Conservation (phyloP, 1,139 yeast genomes). For the Blastobotrys arbuscula region DNA sequence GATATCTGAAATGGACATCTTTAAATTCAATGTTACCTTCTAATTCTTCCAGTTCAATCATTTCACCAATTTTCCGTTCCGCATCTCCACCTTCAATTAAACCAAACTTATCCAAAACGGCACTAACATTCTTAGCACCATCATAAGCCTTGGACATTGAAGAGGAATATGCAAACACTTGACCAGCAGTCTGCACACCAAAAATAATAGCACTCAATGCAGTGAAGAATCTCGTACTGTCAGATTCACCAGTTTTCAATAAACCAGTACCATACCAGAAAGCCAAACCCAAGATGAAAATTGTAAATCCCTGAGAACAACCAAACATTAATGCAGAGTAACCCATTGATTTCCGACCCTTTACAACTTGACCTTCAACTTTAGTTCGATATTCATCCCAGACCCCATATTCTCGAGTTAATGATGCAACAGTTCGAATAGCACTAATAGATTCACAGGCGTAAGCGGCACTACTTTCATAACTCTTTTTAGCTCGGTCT, state of each 20-base stretch:
- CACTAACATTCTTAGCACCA: constrained; percentile 77
- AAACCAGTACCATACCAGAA: constrained; percentile 38
- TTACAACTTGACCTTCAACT: constrained; percentile 30
- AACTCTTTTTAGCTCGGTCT: constrained; percentile 39
- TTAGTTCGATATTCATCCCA: constrained; percentile 26
- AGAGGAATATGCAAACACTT: constrained; percentile 84
- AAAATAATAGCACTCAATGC: constrained; percentile 54
- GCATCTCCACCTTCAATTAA: constrained; percentile 44
- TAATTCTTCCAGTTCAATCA: constrained; percentile 34
- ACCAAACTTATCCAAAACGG: constrained; percentile 62
- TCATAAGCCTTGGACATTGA: constrained; percentile 45
- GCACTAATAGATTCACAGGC: constrained; percentile 36
- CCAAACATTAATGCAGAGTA: constrained; percentile 33
- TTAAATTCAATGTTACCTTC: constrained; percentile 58
- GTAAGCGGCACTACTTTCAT: constrained; percentile 35
- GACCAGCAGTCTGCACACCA: constrained; percentile 80
- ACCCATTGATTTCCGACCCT: constrained; percentile 27
- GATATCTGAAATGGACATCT: constrained; percentile 69
- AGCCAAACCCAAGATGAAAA: constrained; percentile 36
- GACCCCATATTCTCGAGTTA: constrained; percentile 36
- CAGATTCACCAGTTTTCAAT: constrained; percentile 26
- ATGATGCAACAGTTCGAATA: constrained; percentile 35
- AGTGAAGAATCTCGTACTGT: constrained; percentile 33
- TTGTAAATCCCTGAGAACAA: constrained; percentile 34
- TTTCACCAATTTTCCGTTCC: constrained; percentile 50